These are phyloP conservation scores for Spergularia marina DNA, from an alignment of 148 eudicot genomes.

Conservation along the genomic window DNA sequence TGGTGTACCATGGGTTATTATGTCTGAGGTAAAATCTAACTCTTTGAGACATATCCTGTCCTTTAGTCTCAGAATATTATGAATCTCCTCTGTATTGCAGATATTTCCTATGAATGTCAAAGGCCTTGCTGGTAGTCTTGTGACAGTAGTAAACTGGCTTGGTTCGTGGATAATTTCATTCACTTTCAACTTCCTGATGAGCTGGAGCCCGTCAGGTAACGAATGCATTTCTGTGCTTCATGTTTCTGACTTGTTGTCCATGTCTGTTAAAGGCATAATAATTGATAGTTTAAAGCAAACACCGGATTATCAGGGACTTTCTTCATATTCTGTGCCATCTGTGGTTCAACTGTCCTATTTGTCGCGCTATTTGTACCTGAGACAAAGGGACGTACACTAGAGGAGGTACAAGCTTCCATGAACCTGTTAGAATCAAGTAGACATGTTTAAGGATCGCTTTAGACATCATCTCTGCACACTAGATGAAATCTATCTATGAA, in stretches of 20 bases:
- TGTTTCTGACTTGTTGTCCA: background rate
- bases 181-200: constrained; percentile 67
- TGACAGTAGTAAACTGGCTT: constrained; percentile 71
- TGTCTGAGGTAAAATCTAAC: constrained; percentile 76
- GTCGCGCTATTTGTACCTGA: constrained; percentile 77
- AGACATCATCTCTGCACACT: background rate
- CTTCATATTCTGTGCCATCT: constrained; percentile 48
- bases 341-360: constrained; percentile 60
- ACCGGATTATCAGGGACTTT: constrained; percentile 59
- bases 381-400: constrained; percentile 85
- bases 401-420: constrained; percentile 88
- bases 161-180: constrained; percentile 84
- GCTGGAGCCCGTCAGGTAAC: constrained; percentile 75
- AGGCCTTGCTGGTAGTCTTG: constrained; percentile 86
- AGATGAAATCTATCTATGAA: background rate
- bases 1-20: constrained; percentile 85
- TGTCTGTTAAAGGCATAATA: background rate
- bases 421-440: constrained; percentile 21
- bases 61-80: background rate
- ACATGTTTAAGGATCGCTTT: background rate
- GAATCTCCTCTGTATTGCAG: constrained; percentile 32
- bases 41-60: background rate
- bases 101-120: constrained; percentile 87
- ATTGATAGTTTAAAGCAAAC: no score
- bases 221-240: background rate